Conservation (phyloP, 768 basidiomycete species). For the Suillus brevipes region DNA sequence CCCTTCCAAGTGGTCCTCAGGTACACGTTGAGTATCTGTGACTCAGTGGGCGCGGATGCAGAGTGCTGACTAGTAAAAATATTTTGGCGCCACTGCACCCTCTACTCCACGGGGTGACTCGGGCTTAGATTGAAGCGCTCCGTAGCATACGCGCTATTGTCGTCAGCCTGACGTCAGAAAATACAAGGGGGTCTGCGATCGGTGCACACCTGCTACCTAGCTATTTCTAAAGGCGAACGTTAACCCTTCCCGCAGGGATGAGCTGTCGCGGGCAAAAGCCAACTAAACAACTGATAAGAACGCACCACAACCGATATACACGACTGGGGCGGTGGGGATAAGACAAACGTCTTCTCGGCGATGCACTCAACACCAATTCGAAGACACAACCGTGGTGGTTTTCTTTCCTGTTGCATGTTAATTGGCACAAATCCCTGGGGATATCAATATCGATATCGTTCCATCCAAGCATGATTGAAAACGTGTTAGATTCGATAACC, state of each 20-base stretch:
- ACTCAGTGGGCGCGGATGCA: not conserved
- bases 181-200: not conserved
- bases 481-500: not conserved
- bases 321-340: not conserved
- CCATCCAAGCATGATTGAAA: not conserved
- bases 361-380: not conserved
- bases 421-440: not conserved
- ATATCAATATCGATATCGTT: not conserved
- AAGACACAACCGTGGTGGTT: not conserved
- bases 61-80: not conserved
- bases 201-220: too few relatives aligned
- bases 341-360: not conserved
- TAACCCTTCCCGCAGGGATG: not conserved
- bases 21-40: not conserved
- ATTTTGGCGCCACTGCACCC: not conserved
- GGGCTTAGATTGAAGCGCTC: not conserved
- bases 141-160: not conserved
- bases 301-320: not conserved
- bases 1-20: not conserved
- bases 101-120: not conserved
- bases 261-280: not conserved
- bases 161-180: not conserved
- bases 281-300: not conserved
- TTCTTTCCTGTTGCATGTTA: not conserved
- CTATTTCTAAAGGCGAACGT: not conserved